Percentiles rank a stretch among this genome's conserved stretches.
Evolutionary conservation across 441 rosid species (phyloP).

Genomic region (Manihot esculenta): DNA sequence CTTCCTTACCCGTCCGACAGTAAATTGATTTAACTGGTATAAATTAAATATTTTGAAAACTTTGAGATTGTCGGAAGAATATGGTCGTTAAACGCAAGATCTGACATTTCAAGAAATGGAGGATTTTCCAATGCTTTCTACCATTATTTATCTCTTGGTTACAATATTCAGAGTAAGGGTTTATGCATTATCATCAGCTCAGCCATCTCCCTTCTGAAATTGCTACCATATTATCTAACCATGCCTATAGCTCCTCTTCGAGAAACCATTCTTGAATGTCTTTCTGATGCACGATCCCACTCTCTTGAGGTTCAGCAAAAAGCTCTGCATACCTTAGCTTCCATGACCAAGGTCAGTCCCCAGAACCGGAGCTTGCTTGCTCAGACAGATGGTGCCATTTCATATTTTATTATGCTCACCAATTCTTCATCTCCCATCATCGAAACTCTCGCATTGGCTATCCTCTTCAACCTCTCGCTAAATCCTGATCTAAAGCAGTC

Average conservation of each 20-base stretch:
- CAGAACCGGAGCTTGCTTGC: conserved; percentile 44
- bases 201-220: background rate
- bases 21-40: background rate
- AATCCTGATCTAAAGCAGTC: conserved; percentile 50
- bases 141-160: background rate
- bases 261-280: conserved; percentile 30
- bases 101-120: conserved; percentile 13
- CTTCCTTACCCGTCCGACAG: background rate
- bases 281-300: conserved; percentile 36
- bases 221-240: background rate
- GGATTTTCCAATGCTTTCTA: conserved; percentile 30
- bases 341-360: conserved; percentile 49
- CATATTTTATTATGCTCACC: conserved; percentile 35
- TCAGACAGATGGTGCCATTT: conserved; percentile 42
- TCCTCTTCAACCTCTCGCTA: conserved; percentile 58
- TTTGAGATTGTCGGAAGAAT: conserved; percentile 11
- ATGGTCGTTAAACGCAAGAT: background rate
- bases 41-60: no score
- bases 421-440: conserved; percentile 33
- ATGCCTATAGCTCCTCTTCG: conserved; percentile 36
- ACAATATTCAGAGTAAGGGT: background rate
- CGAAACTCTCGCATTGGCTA: conserved; percentile 38
- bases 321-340: conserved; percentile 46
- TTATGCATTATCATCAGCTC: background rate
- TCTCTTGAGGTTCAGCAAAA: conserved; percentile 37